Base-by-base conservation (phyloP, 495 filamentous ascomycete species). In the Cercophora newfieldiana region DNA sequence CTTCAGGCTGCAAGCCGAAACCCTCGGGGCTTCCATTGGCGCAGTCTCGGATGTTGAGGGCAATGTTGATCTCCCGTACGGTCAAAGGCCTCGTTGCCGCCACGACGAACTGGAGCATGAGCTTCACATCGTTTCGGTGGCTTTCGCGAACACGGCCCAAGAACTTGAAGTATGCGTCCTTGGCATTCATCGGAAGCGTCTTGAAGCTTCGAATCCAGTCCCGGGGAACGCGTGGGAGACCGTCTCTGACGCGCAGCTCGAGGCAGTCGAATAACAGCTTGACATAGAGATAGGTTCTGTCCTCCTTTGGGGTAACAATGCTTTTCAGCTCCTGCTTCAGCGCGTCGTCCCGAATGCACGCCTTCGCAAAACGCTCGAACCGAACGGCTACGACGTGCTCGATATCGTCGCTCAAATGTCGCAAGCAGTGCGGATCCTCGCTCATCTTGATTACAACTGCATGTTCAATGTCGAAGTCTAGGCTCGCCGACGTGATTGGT, bases 181-280 rank as follows among this genome's bases (percentile, higher is more conserved):
- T 71, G 48, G 68, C 66, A 1, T 66, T 68, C 5, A 55, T 29
- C 16, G 69, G 69, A 2, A 71, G 66, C 1, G 31, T 66, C 26
- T 55, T 66, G 69, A 71, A 71, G 33, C 62, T 48, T 5, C 22
- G 18, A 12, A 71, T 60, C 69, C 69, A 71, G 7, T 64, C 66
- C 8, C 66, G 54, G 16, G 66, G 63, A 2, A 68, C 64, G 0
- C 66, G 59, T 12, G 69, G 69, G 8, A 66, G 25, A 19, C 60
- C 69, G 24, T 71, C 69, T 19, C 63, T 28, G 22, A 68, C 53
- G 12, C 28, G 56, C n/a, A 68, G n/a, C 2, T 71, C 66, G 12
- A 71, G 58, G 31, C 26, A 66, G 19, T 71, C 69, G 28, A 71
- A 71, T 0, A 71, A 28, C n/a, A 71, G 56, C 25, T 69, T 71